These are phyloP conservation scores for Adansonia gregorii DNA, from an alignment of 441 rosid species.

Conservation along the genomic window DNA sequence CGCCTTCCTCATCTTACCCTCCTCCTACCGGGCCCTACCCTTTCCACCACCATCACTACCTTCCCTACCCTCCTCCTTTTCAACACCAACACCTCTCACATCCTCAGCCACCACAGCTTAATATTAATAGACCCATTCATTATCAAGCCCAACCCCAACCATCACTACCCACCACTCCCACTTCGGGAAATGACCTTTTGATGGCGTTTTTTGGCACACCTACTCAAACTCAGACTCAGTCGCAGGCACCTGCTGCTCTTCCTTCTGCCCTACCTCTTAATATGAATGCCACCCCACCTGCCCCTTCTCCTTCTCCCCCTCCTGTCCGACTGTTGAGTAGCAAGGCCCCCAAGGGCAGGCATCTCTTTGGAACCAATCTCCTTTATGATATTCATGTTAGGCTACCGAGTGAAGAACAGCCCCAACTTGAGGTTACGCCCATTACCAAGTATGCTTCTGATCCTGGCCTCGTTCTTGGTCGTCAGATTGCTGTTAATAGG, in stretches of 20 bases:
- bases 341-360: slow-evolving; percentile 71
- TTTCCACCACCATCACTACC: slow-evolving; percentile 37
- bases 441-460: slow-evolving; percentile 69
- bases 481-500: slow-evolving; percentile 58
- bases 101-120: slow-evolving; percentile 24
- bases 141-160: slow-evolving; percentile 19
- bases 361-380: slow-evolving; percentile 51
- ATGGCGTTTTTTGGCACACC: slow-evolving; percentile 43
- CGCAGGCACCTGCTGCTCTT: slow-evolving; percentile 1
- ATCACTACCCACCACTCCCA: slow-evolving; percentile 27
- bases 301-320: slow-evolving; percentile 47
- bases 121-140: slow-evolving; percentile 16
- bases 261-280: slow-evolving; percentile 23
- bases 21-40: slow-evolving; percentile 57
- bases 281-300: slow-evolving; percentile 20
- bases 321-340: slow-evolving; percentile 51
- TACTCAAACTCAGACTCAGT: slow-evolving; percentile 29
- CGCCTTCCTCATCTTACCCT: slow-evolving; percentile 62
- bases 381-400: slow-evolving; percentile 62
- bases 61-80: slow-evolving; percentile 41
- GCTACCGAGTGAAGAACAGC: slow-evolving; percentile 66
- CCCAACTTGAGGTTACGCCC: slow-evolving; percentile 83
- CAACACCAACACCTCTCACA: slow-evolving; percentile 27
- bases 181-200: slow-evolving; percentile 29
- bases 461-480: slow-evolving; percentile 56